phyloP scores from a whole-genome alignment of 495 filamentous ascomycete species.

The Chaetomium cochliodes region DNA sequence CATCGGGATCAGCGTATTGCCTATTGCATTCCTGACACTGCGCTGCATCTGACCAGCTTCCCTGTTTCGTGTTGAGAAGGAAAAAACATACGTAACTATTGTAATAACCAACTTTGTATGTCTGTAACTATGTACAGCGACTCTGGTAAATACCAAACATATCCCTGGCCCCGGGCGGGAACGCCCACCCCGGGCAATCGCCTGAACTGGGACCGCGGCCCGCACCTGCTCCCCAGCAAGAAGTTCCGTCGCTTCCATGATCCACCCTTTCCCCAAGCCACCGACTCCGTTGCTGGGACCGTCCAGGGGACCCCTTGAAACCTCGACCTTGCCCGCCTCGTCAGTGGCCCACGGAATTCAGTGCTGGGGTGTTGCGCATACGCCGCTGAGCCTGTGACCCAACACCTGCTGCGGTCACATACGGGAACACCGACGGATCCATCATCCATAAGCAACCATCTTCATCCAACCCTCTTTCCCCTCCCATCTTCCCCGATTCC shows the following conservation, averaged over 20 bases:
- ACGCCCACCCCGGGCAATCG: conserved; percentile 1
- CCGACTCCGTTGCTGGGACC: conserved; percentile 20
- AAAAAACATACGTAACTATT: no score
- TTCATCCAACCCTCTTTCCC: conserved; percentile 13
- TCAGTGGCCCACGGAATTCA: background rate
- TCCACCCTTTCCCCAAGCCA: conserved; percentile 20
- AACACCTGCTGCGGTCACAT: conserved; percentile 18
- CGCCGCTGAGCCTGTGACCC: conserved; percentile 33
- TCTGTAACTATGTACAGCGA: no score
- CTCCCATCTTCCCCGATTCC: conserved; percentile 16
- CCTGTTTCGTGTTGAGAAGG: no score
- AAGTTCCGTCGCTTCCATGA: conserved; percentile 17
- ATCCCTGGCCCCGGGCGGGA: background rate
- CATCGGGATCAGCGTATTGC: no score
- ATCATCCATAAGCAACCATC: conserved; percentile 30
- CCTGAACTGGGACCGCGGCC: conserved; percentile 15
- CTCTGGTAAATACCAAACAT: background rate
- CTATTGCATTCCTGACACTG: no score
- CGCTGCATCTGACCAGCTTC: no score
- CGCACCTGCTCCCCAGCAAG: conserved; percentile 18
- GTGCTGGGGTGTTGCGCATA: conserved; percentile 15
- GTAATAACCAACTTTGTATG: no score
- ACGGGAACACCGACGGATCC: conserved; percentile 25
- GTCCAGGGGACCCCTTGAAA: conserved; percentile 13
- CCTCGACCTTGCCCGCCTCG: conserved; percentile 2